Evolutionary conservation across 768 basidiomycete species (phyloP).

Genomic region (Mycena floridula): DNA sequence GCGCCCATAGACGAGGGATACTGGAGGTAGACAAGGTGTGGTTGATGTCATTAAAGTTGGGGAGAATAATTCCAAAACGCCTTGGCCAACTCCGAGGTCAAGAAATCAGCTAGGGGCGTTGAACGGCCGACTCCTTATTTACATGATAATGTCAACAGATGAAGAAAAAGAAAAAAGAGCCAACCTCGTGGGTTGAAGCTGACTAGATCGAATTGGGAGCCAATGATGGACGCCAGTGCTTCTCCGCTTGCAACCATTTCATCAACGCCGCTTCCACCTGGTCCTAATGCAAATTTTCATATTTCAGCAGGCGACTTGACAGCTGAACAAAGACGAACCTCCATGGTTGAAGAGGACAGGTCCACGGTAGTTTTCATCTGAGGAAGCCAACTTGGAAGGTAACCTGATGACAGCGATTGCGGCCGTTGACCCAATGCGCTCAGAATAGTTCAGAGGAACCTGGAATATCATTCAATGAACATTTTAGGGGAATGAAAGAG

Average conservation of each 20-base stretch:
- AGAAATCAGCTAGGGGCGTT: slow-evolving; percentile 7
- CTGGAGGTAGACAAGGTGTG: background rate
- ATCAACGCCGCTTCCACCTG: slow-evolving; percentile 19
- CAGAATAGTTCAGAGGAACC: slow-evolving; percentile 24
- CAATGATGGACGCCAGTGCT: slow-evolving; percentile 13
- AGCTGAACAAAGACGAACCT: background rate
- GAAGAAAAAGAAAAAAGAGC: background rate
- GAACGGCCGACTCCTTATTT: slow-evolving; percentile 10
- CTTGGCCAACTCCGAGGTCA: slow-evolving; percentile 7
- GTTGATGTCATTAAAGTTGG: background rate
- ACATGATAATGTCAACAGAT: background rate
- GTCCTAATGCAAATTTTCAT: slow-evolving; percentile 10
- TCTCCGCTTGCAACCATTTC: slow-evolving; percentile 15
- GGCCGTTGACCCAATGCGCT: slow-evolving; percentile 10
- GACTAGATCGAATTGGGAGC: background rate
- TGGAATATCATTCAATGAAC: slow-evolving; percentile 3
- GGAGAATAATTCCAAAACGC: background rate
- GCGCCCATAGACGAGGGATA: background rate
- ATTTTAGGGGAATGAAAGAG: background rate
- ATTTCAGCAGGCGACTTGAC: background rate
- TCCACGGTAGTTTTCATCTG: slow-evolving; percentile 15
- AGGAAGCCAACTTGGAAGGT: slow-evolving; percentile 10
- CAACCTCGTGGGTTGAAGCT: slow-evolving; percentile 17
- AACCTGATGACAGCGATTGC: slow-evolving; percentile 20
- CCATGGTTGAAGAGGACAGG: slow-evolving; percentile 26